Percentiles rank a stretch among this genome's conserved stretches.
Conservation (phyloP, 2,329 filamentous ascomycete species). For the Karstenula rhodostoma region DNA sequence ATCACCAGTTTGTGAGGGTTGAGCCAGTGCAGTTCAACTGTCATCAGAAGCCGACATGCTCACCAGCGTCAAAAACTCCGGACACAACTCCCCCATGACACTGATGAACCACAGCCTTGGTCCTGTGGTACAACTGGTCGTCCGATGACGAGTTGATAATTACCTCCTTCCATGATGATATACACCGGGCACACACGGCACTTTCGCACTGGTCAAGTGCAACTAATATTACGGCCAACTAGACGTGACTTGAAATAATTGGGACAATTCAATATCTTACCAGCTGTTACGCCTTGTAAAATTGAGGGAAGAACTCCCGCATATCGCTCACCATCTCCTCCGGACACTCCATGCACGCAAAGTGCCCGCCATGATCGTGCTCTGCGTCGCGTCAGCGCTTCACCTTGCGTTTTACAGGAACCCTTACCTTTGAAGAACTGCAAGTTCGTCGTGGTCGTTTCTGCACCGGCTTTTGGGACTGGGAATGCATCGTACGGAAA, state of each 20-base stretch:
- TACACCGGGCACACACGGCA: neutral
- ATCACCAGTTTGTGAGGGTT: neutral
- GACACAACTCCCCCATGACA: neutral
- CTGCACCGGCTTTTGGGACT: constrained; percentile 41
- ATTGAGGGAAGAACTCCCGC: constrained; percentile 26
- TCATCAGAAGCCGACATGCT: neutral
- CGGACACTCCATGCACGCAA: constrained; percentile 39
- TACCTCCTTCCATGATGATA: neutral
- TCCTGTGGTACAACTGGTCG: neutral
- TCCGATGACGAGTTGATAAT: neutral
- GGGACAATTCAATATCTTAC: no score
- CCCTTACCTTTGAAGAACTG: constrained; percentile 44
- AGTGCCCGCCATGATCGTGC: constrained; percentile 33
- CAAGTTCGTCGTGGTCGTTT: constrained; percentile 50
- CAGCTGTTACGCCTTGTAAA: constrained; percentile 1
- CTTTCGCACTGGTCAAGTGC: neutral
- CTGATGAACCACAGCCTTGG: neutral
- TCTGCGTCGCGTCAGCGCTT: constrained; percentile 22
- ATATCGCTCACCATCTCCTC: constrained; percentile 34
- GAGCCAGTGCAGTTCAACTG: neutral
- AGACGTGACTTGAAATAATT: neutral
- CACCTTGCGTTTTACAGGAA: neutral
- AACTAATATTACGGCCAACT: neutral
- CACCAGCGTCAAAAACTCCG: neutral
- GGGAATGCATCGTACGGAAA: constrained; percentile 51